Evolutionary conservation across 352 stramenopile species (phyloP), one percentile per base, ranked within the genome.

Genomic region (Albugo candida): DNA sequence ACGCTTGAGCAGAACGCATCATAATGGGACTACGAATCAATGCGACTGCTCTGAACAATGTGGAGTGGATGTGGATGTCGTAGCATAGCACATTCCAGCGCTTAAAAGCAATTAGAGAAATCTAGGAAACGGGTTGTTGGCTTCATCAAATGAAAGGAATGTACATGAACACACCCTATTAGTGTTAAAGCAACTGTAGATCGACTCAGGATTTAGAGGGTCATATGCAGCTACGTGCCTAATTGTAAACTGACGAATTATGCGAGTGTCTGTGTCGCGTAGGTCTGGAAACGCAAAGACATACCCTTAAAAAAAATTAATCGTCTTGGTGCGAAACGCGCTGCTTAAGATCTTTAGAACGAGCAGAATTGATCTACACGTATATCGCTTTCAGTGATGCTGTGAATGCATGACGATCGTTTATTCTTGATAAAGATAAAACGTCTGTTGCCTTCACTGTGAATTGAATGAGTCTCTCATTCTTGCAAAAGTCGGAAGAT

Each of bases 161-260:
- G 47, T 39, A 46, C 19, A 18, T 63, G 11, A 11, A 61, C 10
- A n/a, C 83, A 83, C 51, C 48, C 88, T 2, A 74, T 93, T 13
- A 79, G 92, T 59, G 81, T 93, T 12, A 93, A 93, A 51, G 79
- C 77, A 0, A 75, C 81, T 20, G 65, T 77, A 13, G 81, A 93
- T 46, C 70, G 68, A 36, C 60, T 93, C 1, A 88, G 72, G 36
- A 71, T 85, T 50, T 83, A 87, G 39, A 79, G 92, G 44, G 36
- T 67, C n/a, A 55, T 80, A 1, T 92, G 81, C 79, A 52, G 92
- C 1, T 45, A 81, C 11, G 51, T 86, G 4, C 48, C 92, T 18
- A 73, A 58, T 21, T n/a, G n/a, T n/a, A 51, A 80, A 2, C 51
- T 83, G 19, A 60, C 63, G n/a, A 51, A 86, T 0, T 54, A 79